Base-by-base conservation (phyloP, 352 stramenopile species). In the Phytophthora pini region DNA sequence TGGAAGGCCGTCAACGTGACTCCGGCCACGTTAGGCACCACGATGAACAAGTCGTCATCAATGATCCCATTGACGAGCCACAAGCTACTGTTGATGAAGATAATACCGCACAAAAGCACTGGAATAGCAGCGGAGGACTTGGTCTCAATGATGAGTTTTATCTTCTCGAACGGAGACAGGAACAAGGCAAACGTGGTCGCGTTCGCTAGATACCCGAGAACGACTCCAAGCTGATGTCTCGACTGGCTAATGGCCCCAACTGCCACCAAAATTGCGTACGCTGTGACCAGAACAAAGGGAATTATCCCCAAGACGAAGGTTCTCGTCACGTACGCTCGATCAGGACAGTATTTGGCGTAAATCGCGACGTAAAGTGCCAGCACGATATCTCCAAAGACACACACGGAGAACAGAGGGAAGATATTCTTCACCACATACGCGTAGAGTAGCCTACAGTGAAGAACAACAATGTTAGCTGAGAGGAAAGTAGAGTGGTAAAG, bases 11-110 rank as follows among this genome's bases (percentile, higher is more conserved):
- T 78, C 17, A 89, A 56, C 26, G 57, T 39, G 34, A 80, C 31
- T 34, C 73, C 76, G 9, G 77, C 61, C 10, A 70, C 44, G 12
- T 75, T 84, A 8, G 79, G 80, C 7, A 76, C 68, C 27, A 86
- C 32, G 2, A 92, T 65, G 24, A 90, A 70, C 12, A 73, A 38
- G 27, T 92, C 77, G 32, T 77, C 27, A 43, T 80, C 68, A 13
- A 88, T 27, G 17, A 80, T 56, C 9, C 76, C 79, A 53, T 84
- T 85, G 45, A 79, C 26, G 53, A 84, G 53, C 79, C 83, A 90
- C 32, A 90, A 63, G 1, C 54, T 45, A 50, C 83, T 85, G 72
- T 87, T 92, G 53, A 76, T 10, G 8, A 73, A 68, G 3, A 77
- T 82, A 27, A 78, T 72, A 5, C 56, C 15, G 17, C 79, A 76